Evolutionary conservation across 164 flowering plant species (phyloP), one percentile per base, ranked within the genome.

Genomic region (Malania oleifera): DNA sequence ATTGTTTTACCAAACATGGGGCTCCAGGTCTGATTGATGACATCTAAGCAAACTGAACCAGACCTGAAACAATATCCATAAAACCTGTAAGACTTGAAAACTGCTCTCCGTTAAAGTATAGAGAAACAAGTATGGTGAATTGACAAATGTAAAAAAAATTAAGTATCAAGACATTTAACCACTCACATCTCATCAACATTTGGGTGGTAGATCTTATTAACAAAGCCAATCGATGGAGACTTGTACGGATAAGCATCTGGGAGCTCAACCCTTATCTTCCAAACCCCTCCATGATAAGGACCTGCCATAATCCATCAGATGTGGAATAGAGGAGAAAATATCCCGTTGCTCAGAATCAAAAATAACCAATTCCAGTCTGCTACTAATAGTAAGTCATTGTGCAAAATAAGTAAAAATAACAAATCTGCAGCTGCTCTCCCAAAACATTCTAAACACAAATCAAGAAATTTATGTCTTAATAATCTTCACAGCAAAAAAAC

Each of bases 211-310:
- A 92, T 92, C 78, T 87, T 92, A 64, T 87, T 92, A 41, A 89
- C 75, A 83, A 92, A 92, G n/a, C 98, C 96, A 70, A 92, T 74
- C 6, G 98, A 92, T 26, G 98, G 98, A 70, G 98, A 92, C 68
- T 89, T 89, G 52, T 89, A 92, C 27, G 98, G 98, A 78, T 92
- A 92, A 70, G 96, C 98, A 85, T 89, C 96, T 22, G 96, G 98
- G 1, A 92, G 76, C 74, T 85, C 96, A 52, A 92, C 98, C 60
- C 88, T 81, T 67, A 92, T 77, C 73, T 73, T 92, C 98, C 98
- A 92, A 28, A 89, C 81, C 61, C 98, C 96, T 41, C 90, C 96
- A 48, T 81, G 75, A 70, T 92, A 92, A 69, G 83, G 91, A 75
- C 98, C 96, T 92, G 70, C 56, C 63, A 71, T 17, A 62, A 63